Base-by-base conservation (phyloP, 2,329 filamentous ascomycete genomes). In the Microcera coccophila region DNA sequence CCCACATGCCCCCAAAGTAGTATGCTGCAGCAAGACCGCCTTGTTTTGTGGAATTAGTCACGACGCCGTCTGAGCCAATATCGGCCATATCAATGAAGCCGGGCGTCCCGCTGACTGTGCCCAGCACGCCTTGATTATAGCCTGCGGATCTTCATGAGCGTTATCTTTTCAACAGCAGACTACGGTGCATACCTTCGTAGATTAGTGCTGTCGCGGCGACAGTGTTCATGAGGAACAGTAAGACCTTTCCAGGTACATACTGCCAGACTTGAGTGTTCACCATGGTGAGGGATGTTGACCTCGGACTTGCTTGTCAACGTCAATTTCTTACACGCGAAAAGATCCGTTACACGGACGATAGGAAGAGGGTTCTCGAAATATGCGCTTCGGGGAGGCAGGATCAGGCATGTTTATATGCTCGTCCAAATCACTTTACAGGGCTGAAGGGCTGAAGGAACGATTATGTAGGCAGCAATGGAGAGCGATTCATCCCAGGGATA, bases 71-170 rank as follows among this genome's bases (percentile, higher is more conserved):
- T 4, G 4, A 7, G 16, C 33, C 33, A 20, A 35, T 35, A 8
- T 17, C 33, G 10, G n/a, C 33, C n/a, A 7, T n/a, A 8, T 18
- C 33, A 3, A 72, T 63, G 54, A 69, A 73, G 37, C 60, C 54
- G 1, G 67, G 66, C 11, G 67, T 63, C 8, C 57, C 57, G 44
- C 73, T 76, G 37, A 77, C 71, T 31, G 69, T 70, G 37, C 74
- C 73, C 66, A 75, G 71, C n/a, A 77, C 72, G 39, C 74, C 74
- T 50, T 77, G 74, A 45, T 77, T 72, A 59, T 76, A 78, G 16
- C 74, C 74, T 63, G 65, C 59, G 17, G 3, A 16, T 20, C 8
- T 14, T 16, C n/a, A 20, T 26, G 34, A 34, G 11, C 21, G n/a
- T 18, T 15, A 14, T 9, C 15, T 18, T 19, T 5, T 12, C 10